phyloP scores from a whole-genome alignment of 331 rosid species.

The Quercus tomentella region DNA sequence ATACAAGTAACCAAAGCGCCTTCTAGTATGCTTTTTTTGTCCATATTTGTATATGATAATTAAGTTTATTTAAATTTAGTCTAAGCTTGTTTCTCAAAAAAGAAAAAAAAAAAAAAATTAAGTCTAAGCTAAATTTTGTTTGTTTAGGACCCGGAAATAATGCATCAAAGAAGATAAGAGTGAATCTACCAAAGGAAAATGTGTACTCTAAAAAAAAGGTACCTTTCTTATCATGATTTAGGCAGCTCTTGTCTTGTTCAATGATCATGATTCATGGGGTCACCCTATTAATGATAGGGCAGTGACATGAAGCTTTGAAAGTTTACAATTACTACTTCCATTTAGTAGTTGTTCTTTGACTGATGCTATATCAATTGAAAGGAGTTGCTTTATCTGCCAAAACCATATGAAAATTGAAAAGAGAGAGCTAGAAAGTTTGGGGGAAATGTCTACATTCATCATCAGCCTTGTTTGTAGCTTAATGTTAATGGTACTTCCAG shows the following conservation, averaged over 20 bases:
- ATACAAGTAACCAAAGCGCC: no score
- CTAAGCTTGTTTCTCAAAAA: background rate
- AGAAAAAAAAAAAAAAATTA: no score
- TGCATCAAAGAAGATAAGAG: background rate
- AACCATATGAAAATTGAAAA: conserved; percentile 1
- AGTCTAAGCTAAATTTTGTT: background rate
- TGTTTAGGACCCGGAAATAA: background rate
- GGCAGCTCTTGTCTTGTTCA: background rate
- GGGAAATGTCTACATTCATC: background rate
- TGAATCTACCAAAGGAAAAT: background rate
- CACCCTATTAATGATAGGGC: background rate
- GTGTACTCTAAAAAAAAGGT: background rate
- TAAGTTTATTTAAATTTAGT: no score
- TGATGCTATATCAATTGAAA: background rate
- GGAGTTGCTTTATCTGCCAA: conserved; percentile 8
- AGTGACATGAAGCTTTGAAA: background rate
- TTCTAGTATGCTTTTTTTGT: no score
- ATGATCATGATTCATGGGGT: background rate
- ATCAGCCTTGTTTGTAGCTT: background rate
- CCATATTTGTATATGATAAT: no score
- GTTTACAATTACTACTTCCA: background rate
- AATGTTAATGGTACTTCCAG: no score
- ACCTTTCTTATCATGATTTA: background rate
- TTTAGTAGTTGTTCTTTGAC: background rate
- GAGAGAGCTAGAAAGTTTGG: background rate